Evolutionary conservation across 169 alveolate species (phyloP).

Genomic region (Prorocentrum cordatum): DNA sequence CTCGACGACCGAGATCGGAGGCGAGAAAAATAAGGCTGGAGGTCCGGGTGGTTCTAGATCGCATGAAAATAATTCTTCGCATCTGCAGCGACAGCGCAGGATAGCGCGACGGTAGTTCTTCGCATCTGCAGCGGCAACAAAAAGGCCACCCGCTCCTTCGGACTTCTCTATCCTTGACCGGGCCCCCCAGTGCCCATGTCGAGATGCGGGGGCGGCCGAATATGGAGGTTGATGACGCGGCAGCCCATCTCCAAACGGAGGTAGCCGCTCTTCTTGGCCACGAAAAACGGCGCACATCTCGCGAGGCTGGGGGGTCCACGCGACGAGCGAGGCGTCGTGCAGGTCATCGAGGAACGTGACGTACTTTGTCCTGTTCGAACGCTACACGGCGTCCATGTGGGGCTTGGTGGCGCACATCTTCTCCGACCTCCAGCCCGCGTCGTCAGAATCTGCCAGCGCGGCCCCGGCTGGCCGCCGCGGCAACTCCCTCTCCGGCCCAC

Average conservation of each 20-base stretch:
- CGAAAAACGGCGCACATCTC: background rate
- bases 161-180: background rate
- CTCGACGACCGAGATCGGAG: no score
- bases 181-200: background rate
- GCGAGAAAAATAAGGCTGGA: background rate
- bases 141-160: background rate
- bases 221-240: background rate
- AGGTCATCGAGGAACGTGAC: background rate
- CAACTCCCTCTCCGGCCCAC: background rate
- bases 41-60: background rate
- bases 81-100: no score
- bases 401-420: background rate
- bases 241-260: background rate
- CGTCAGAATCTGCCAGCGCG: background rate
- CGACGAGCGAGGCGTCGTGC: background rate
- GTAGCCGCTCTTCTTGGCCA: background rate
- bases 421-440: background rate
- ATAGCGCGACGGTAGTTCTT: no score
- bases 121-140: background rate
- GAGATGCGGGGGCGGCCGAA: background rate
- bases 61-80: slow-evolving; percentile 3
- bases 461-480: background rate
- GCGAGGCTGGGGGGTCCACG: background rate
- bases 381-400: slow-evolving; percentile 2
- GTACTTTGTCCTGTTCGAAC: background rate